phyloP scores from a whole-genome alignment of 371 early-diverging fungal species.

The Capillidium rhysosporum region DNA sequence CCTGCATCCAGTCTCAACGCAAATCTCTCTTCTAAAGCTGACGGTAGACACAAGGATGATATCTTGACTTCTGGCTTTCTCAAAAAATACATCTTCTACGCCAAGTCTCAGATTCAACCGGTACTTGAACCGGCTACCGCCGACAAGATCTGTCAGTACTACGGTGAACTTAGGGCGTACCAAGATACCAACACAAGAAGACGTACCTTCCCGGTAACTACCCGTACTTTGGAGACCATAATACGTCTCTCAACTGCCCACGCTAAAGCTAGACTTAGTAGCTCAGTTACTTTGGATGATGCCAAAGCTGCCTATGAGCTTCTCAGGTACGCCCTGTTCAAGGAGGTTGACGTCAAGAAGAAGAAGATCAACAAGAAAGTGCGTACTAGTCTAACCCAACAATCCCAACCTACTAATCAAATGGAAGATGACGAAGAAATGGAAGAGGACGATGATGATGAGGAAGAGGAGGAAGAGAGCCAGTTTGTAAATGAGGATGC shows the following conservation, averaged over 20 bases:
- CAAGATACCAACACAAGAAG: constrained; percentile 11
- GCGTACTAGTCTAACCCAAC: background rate
- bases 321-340: constrained; percentile 79
- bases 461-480: constrained; percentile 16
- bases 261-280: constrained; percentile 86
- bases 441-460: constrained; percentile 15
- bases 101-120: constrained; percentile 50
- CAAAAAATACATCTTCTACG: constrained; percentile 71
- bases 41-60: constrained; percentile 24
- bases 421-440: constrained; percentile 12
- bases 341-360: constrained; percentile 51
- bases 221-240: constrained; percentile 96
- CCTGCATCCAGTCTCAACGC: constrained; percentile 26
- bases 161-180: constrained; percentile 46
- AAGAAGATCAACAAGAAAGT: constrained; percentile 15
- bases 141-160: constrained; percentile 55
- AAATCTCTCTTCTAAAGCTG: constrained; percentile 18
- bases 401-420: constrained; percentile 7
- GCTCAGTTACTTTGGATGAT: constrained; percentile 63
- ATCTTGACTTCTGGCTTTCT: constrained; percentile 52
- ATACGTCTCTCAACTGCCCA: constrained; percentile 98
- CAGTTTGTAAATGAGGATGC: background rate
- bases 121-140: constrained; percentile 47
- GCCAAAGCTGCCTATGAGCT: constrained; percentile 70
- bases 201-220: constrained; percentile 76